phyloP scores from a whole-genome alignment of 208 protist species.

The Crithidia acanthocephali region DNA sequence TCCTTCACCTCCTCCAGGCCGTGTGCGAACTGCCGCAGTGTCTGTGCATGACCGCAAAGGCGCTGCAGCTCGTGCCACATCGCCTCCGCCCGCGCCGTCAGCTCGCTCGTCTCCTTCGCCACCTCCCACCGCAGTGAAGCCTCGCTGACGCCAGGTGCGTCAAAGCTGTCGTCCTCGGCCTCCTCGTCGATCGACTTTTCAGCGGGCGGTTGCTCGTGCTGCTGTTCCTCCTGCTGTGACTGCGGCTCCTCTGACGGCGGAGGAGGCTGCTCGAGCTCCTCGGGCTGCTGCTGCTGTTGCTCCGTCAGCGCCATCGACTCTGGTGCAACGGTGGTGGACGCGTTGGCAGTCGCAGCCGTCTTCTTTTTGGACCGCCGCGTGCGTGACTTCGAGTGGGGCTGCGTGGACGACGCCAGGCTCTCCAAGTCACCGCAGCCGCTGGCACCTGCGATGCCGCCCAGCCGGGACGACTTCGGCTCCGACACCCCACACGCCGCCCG shows the following conservation, averaged over 20 bases:
- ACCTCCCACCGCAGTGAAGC: conserved; percentile 21
- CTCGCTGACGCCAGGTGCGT: conserved; percentile 5
- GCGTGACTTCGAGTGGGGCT: neutral
- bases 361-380: conserved; percentile 13
- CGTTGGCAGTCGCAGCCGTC: neutral
- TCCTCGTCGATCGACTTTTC: no score
- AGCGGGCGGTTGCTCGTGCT: neutral
- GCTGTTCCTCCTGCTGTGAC: neutral
- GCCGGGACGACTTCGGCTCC: conserved; percentile 2
- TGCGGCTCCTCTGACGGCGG: neutral
- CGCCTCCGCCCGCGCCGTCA: conserved; percentile 18
- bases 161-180: neutral
- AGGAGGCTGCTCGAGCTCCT: neutral
- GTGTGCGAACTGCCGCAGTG: conserved; percentile 2
- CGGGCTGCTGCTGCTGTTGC: neutral
- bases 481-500: conserved; percentile 21
- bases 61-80: conserved; percentile 12
- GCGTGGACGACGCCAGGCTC: neutral
- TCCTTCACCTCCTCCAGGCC: neutral
- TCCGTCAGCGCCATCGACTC: neutral
- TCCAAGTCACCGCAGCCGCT: neutral
- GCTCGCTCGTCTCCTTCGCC: conserved; percentile 15
- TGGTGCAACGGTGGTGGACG: neutral
- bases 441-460: neutral
- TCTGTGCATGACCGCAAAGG: conserved; percentile 19